Conservation (phyloP, 176 grass and related monocot species). For the Miscanthus lutarioriparius region DNA sequence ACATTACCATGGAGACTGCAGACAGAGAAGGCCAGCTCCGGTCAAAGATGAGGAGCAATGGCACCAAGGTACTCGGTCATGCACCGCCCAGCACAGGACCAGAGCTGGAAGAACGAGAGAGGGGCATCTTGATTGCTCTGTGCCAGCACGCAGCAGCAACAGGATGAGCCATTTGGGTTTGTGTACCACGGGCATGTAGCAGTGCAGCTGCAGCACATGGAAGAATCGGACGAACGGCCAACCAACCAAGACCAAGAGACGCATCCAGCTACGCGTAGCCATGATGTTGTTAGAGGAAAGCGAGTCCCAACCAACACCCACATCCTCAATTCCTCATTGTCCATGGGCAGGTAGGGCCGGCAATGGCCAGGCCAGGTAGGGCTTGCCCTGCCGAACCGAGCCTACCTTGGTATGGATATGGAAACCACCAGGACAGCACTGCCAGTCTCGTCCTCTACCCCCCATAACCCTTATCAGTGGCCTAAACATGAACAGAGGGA, state of each 20-base stretch:
- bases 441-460: constrained; percentile 1
- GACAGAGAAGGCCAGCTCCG: constrained; percentile 9
- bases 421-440: constrained; percentile 27
- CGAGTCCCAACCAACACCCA: constrained; percentile 46
- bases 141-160: constrained; percentile 41
- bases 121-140: constrained; percentile 39
- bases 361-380: constrained; percentile 30
- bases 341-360: constrained; percentile 17
- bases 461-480: constrained; percentile 11
- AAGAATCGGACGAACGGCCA: constrained; percentile 9
- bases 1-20: not conserved
- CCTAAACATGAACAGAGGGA: constrained; percentile 26
- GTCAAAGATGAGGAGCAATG: constrained; percentile 43
- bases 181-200: not conserved
- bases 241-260: constrained; percentile 18
- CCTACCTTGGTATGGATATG: constrained; percentile 18
- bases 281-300: constrained; percentile 56
- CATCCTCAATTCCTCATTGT: constrained; percentile 22
- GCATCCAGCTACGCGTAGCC: constrained; percentile 34
- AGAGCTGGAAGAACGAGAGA: constrained; percentile 27
- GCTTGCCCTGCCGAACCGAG: constrained; percentile 13
- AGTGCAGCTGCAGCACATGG: constrained; percentile 45
- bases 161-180: constrained; percentile 38
- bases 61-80: constrained; percentile 21
- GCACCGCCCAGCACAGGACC: constrained; percentile 19